Conservation (phyloP, 805 yeast genomes). For the Pichia exigua region DNA sequence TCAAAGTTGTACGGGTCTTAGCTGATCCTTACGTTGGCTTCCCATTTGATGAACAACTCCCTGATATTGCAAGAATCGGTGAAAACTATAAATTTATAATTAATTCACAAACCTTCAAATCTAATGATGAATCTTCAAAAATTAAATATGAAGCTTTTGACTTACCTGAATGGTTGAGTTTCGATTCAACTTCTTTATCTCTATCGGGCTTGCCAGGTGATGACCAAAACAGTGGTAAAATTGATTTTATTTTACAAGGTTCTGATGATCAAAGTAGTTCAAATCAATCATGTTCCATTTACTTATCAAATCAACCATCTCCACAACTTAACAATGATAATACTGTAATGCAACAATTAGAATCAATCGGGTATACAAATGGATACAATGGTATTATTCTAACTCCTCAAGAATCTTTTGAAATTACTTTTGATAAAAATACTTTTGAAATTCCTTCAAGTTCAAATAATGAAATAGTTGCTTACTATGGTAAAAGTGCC, state of each 20-base stretch:
- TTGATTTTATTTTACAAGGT: conserved; percentile 54
- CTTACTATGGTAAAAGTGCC: conserved; percentile 73
- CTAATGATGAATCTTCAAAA: conserved; percentile 29
- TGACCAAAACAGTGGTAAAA: conserved; percentile 28
- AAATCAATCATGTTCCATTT: conserved; percentile 46
- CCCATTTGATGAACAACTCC: conserved; percentile 78
- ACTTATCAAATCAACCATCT: conserved; percentile 44
- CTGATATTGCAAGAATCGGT: conserved; percentile 75
- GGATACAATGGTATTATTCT: conserved; percentile 70
- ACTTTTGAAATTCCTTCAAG: conserved; percentile 44
- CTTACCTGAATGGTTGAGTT: conserved; percentile 73
- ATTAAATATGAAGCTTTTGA: conserved; percentile 49
- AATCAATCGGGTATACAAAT: conserved; percentile 64
- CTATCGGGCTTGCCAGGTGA: conserved; percentile 59
- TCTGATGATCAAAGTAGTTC: conserved; percentile 49
- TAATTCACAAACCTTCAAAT: conserved; percentile 60
- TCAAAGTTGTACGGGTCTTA: background rate
- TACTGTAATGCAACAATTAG: conserved; percentile 44
- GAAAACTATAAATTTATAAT: conserved; percentile 56
- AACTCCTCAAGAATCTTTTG: conserved; percentile 59
- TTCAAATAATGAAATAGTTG: conserved; percentile 43
- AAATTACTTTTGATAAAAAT: conserved; percentile 51
- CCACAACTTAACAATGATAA: conserved; percentile 38
- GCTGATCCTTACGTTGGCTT: conserved; percentile 56
- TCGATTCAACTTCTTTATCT: conserved; percentile 53